These are phyloP conservation scores for Nakazawaea wickerhamii DNA, from an alignment of 805 yeast species.

Conservation along the genomic window DNA sequence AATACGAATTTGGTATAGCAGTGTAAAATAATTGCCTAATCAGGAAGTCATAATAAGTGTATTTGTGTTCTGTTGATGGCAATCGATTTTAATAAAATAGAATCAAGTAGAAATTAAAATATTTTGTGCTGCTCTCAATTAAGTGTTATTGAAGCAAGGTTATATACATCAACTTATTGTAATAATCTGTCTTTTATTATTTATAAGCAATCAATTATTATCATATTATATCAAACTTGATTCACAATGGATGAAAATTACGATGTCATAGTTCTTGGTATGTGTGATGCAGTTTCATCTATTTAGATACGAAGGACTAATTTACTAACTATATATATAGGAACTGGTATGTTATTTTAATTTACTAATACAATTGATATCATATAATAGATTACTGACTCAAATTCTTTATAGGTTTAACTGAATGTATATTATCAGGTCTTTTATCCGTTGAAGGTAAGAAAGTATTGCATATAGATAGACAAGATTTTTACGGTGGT, in stretches of 20 bases:
- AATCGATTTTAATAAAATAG: constrained; percentile 4
- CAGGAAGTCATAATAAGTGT: constrained; percentile 1
- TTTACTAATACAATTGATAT: neutral
- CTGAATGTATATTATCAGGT: constrained; percentile 94
- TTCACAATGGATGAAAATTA: constrained; percentile 85
- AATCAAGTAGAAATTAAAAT: no score
- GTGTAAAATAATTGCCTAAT: neutral
- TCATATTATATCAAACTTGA: neutral
- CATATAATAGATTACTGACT: constrained; percentile 1
- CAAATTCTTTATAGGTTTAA: constrained; percentile 55
- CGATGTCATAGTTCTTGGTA: constrained; percentile 94
- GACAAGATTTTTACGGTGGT: constrained; percentile 95
- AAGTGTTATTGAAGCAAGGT: no score
- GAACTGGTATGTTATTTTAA: constrained; percentile 24
- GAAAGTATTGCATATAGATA: constrained; percentile 93
- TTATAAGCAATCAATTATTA: neutral
- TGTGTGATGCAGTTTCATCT: constrained; percentile 16
- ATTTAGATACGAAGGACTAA: neutral
- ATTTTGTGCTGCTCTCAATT: no score
- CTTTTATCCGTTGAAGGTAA: constrained; percentile 95
- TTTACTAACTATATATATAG: constrained; percentile 14
- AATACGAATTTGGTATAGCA: constrained; percentile 23
- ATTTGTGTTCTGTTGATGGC: neutral
- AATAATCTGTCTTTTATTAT: neutral
- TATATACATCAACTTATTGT: neutral